A percentile compares a stretch with the other conserved stretches of the same genome.
These are phyloP conservation scores for Chrysanthemum seticuspe DNA, from an alignment of 129 eudicot genomes.

Conservation along the genomic window DNA sequence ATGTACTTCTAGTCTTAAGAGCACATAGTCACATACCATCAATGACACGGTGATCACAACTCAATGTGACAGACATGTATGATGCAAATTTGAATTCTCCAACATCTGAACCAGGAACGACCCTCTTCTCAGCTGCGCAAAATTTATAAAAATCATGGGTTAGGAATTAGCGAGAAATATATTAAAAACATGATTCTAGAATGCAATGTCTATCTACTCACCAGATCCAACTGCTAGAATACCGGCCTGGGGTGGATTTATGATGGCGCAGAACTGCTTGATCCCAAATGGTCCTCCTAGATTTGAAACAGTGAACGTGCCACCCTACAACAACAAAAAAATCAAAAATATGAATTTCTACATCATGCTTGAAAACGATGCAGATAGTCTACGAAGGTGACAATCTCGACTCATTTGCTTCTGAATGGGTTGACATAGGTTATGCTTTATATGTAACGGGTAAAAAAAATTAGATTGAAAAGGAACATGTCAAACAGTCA, in stretches of 20 bases:
- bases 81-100: conserved; percentile 73
- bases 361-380: background rate
- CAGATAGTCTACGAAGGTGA: background rate
- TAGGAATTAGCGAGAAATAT: background rate
- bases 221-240: conserved; percentile 96
- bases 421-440: no score
- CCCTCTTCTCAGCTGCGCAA: conserved; percentile 91
- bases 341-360: background rate
- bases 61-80: conserved; percentile 83
- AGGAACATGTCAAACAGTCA: no score
- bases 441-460: no score
- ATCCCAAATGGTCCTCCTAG: conserved; percentile 90
- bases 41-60: conserved; percentile 98
- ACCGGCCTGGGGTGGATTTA: conserved; percentile 96
- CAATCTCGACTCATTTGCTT: no score
- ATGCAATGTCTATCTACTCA: conserved; percentile 27
- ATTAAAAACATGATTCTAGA: background rate
- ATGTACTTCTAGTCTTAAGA: background rate
- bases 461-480: no score
- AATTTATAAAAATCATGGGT: background rate
- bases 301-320: conserved; percentile 81
- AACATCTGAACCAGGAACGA: conserved; percentile 57
- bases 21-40: conserved; percentile 61
- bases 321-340: conserved; percentile 47
- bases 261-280: conserved; percentile 95